Conservation (phyloP, 2,329 filamentous ascomycete species). For the Reticulascus tulasneorum region DNA sequence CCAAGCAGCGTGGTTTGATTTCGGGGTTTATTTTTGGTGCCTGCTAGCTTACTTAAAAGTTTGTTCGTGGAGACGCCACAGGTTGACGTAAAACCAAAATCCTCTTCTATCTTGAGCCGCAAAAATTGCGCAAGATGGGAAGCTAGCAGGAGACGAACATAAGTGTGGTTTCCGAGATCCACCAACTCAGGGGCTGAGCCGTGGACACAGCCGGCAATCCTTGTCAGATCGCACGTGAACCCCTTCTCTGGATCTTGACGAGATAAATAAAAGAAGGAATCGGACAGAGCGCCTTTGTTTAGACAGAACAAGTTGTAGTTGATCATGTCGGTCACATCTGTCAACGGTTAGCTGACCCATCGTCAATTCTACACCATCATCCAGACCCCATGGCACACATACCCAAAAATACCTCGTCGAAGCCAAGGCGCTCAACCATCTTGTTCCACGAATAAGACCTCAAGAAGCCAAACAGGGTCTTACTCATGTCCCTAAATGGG, state of each 20-base stretch:
- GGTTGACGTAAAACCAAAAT: constrained; percentile 81
- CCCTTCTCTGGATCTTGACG: constrained; percentile 71
- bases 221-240: constrained; percentile 72
- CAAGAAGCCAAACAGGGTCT: constrained; percentile 71
- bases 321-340: constrained; percentile 83
- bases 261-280: constrained; percentile 79
- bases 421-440: constrained; percentile 76
- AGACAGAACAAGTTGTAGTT: constrained; percentile 74
- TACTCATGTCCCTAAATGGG: constrained; percentile 81
- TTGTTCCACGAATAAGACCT: constrained; percentile 71
- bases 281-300: constrained; percentile 57
- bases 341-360: constrained; percentile 39
- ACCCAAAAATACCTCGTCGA: constrained; percentile 74
- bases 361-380: too few relatives aligned
- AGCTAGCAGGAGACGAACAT: constrained; percentile 65
- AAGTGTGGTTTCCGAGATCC: constrained; percentile 33
- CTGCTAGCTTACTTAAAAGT: constrained; percentile 77
- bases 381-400: constrained; percentile 9
- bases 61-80: constrained; percentile 88
- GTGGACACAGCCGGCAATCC: constrained; percentile 58
- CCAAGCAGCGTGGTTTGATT: constrained; percentile 81
- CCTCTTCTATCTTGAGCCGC: constrained; percentile 65
- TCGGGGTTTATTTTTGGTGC: constrained; percentile 79
- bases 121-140: constrained; percentile 78
- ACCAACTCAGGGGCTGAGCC: constrained; percentile 17